Base-by-base conservation (phyloP, 2,329 filamentous ascomycete genomes). In the Grosmannia huntii region DNA sequence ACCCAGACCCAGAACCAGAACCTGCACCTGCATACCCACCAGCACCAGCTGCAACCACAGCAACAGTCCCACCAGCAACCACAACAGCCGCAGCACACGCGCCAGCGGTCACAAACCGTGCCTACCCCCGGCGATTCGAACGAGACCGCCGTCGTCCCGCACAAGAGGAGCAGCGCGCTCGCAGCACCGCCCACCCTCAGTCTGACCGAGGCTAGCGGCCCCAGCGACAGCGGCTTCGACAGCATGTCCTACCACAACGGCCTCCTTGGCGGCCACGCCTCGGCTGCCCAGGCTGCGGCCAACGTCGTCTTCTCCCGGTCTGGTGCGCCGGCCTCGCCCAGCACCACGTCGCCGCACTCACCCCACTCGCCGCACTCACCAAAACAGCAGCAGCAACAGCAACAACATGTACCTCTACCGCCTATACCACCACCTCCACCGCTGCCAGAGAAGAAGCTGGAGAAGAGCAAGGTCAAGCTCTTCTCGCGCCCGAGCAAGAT, bases 401-500 rank as follows among this genome's bases (percentile, higher is more conserved):
- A 61, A 57, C 60, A 63, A 64, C 55, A 44, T 23, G 59, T 72
- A 56, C 65, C 70, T 44, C 57, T 50, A 12, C 27, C 59, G n/a
- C 69, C 68, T 25, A 75, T 68, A 25, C 71, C 71, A 25, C 67
- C 68, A 10, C 68, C 66, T 19, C 76, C 71, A 33, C 69, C 69
- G 12, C 72, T 73, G 51, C 71, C 76, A 2, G 81, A 82, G 65
- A 75, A 80, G 31, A 81, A 82, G 65, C 75, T 80, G 31, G 85
- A 89, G 65, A 88, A 89, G 70, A 84, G 84, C 61, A 90, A 90
- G 71, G 86, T 89, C 68, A 92, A 92, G 73, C 76, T 92, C 31
- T 91, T 91, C 68, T 89, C 85, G 7, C 81, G 88, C 55, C 87
- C 87, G 0, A 86, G 86, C 66, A 90, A 86, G 71, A 87, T 90